These are phyloP conservation scores for Cornus suecica DNA, from an alignment of 148 eudicot genomes.

Conservation along the genomic window DNA sequence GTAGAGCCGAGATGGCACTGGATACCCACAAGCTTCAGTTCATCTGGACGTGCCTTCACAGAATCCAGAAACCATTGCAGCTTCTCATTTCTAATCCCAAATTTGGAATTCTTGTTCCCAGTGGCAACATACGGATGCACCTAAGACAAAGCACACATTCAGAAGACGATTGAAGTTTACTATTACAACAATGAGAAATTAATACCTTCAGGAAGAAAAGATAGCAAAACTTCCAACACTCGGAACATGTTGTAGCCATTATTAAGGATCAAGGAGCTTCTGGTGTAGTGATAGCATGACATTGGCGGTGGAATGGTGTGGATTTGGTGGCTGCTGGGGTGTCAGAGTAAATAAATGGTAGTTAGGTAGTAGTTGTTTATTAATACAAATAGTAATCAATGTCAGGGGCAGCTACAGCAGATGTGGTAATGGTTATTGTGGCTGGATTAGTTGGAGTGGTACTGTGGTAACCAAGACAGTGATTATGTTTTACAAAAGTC, in stretches of 20 bases:
- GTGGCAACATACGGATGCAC: conserved; percentile 94
- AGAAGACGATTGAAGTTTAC: background rate
- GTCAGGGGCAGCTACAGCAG: background rate
- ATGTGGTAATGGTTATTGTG: background rate
- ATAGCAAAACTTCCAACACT: background rate
- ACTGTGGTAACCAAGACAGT: background rate
- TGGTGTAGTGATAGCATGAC: background rate
- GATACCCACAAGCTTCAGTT: conserved; percentile 86
- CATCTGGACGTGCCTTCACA: conserved; percentile 83
- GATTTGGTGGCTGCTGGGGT: background rate
- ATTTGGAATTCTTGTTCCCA: conserved; percentile 89
- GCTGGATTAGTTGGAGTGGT: background rate
- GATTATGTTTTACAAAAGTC: background rate
- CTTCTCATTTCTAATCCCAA: conserved; percentile 93
- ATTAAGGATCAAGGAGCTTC: background rate
- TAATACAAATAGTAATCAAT: background rate
- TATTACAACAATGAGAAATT: background rate
- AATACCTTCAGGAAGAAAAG: background rate
- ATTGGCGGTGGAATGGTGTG: background rate
- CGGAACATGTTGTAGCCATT: background rate
- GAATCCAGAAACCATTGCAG: conserved; percentile 95
- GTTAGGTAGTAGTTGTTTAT: background rate
- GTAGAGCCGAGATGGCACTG: conserved; percentile 98
- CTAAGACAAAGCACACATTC: background rate
- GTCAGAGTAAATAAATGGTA: background rate